Evolutionary conservation across 2,329 filamentous ascomycete species (phyloP).

Genomic region (Fusarium chlamydosporum): DNA sequence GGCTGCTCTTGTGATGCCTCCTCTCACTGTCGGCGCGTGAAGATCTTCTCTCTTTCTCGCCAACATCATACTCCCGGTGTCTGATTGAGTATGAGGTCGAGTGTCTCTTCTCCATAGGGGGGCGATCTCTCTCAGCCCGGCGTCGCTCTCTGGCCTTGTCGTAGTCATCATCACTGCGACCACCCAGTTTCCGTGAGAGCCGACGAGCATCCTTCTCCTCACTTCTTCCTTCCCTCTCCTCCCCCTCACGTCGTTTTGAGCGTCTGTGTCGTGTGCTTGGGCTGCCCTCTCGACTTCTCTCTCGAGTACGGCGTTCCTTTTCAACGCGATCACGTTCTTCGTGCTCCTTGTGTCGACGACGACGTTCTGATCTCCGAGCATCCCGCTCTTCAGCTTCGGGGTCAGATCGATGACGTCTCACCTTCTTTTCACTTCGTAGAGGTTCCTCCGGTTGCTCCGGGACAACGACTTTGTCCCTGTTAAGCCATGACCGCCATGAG

Average conservation of each 20-base stretch:
- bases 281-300: slow-evolving; percentile 23
- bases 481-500: slow-evolving; percentile 33
- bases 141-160: slow-evolving; percentile 20
- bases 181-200: slow-evolving; percentile 16
- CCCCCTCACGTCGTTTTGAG: slow-evolving; percentile 26
- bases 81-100: slow-evolving; percentile 24
- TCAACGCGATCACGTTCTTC: slow-evolving; percentile 21
- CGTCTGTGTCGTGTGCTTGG: slow-evolving; percentile 24
- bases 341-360: slow-evolving; percentile 29
- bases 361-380: slow-evolving; percentile 29
- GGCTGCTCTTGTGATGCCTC: slow-evolving; percentile 20
- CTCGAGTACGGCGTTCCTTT: slow-evolving; percentile 23
- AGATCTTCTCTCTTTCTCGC: slow-evolving; percentile 11
- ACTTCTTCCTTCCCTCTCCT: slow-evolving; percentile 4
- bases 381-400: slow-evolving; percentile 24
- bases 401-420: slow-evolving; percentile 18
- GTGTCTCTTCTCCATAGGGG: slow-evolving; percentile 27
- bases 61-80: slow-evolving; percentile 6
- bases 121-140: slow-evolving; percentile 20
- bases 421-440: slow-evolving; percentile 23
- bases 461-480: slow-evolving; percentile 19
- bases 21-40: slow-evolving; percentile 7
- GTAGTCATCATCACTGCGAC: slow-evolving; percentile 17
- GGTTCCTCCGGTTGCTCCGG: slow-evolving; percentile 22
- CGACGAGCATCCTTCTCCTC: slow-evolving; percentile 32